phyloP scores from a whole-genome alignment of 2,329 filamentous ascomycete species.

The Claviceps citrina region DNA sequence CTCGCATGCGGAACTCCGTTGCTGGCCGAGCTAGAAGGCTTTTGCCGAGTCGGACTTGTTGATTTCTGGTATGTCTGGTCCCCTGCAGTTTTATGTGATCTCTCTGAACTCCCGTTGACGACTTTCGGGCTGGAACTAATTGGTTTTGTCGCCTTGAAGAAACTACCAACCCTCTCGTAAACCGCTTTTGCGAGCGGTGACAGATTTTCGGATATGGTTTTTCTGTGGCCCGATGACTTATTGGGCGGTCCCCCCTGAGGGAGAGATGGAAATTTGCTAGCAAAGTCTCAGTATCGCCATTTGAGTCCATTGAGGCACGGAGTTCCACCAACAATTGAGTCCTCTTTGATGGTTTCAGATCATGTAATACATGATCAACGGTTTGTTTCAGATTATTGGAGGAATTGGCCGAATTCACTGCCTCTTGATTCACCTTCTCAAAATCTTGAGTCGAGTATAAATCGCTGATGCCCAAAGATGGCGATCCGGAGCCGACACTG shows the following conservation, averaged over 20 bases:
- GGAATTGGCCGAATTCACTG: constrained; percentile 37
- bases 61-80: constrained; percentile 6
- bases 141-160: constrained; percentile 24
- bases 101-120: constrained; percentile 21
- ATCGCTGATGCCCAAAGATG: constrained; percentile 34
- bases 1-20: constrained; percentile 12
- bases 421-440: constrained; percentile 57
- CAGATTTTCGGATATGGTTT: constrained; percentile 25
- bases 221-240: constrained; percentile 10
- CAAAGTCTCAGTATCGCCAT: background rate
- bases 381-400: constrained; percentile 56
- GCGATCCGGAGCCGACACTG: constrained; percentile 39
- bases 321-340: constrained; percentile 44
- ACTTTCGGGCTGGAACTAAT: constrained; percentile 15
- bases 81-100: constrained; percentile 10
- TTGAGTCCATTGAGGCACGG: background rate
- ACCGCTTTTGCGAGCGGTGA: constrained; percentile 31
- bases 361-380: constrained; percentile 56
- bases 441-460: constrained; percentile 40
- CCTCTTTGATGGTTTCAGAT: constrained; percentile 56
- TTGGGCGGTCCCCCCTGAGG: constrained; percentile 9
- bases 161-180: constrained; percentile 25
- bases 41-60: background rate
- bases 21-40: background rate
- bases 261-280: constrained; percentile 36